Base-by-base conservation (phyloP, 208 protist genomes). In the Trypanosoma scelopori region DNA sequence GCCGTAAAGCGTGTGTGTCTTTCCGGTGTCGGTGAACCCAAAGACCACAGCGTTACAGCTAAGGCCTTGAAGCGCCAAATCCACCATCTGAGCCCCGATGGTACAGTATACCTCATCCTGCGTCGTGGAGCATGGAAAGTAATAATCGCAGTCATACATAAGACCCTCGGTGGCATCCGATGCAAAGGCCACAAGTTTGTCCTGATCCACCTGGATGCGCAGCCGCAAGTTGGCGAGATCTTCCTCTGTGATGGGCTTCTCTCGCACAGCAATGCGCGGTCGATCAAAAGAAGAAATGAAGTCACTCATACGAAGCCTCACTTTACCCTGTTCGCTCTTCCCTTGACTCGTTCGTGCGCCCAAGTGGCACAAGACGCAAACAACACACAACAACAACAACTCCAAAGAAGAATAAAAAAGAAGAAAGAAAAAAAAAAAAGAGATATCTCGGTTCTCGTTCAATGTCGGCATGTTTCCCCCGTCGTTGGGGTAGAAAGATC, bases 111-210 rank as follows among this genome's bases (percentile, higher is more conserved):
- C 53, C 47, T 93, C 85, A 9, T 87, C 68, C 58, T 94, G 87
- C 7, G 79, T 82, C n/a, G 87, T 66, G 28, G 84, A 78, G 46
- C 80, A 73, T 2, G 91, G 84, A 62, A 89, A 95, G 63, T 84
- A 93, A 71, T 93, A 97, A 71, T 97, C 91, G 46, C 89, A 95
- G 78, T 95, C 78, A 66, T 94, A 97, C 84, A 94, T 85, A 32
- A 94, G 77, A 27, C 89, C 91, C 57, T 90, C 76, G 9, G 57
- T 43, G 22, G 75, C 55, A 30, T 69, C 64, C 3, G 87, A 87
- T 0, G 84, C 69, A 55, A 92, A 94, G 45, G 89, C 89, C 22
- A 94, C 68, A 22, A 97, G 69, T 56, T 93, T 92, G 46, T 92
- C 84, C 35, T 89, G 79, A 28, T 91, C 71, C 1, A 77, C 79